Evolutionary conservation across 2,329 filamentous ascomycete species (phyloP).

Genomic region (Fusarium proliferatum): DNA sequence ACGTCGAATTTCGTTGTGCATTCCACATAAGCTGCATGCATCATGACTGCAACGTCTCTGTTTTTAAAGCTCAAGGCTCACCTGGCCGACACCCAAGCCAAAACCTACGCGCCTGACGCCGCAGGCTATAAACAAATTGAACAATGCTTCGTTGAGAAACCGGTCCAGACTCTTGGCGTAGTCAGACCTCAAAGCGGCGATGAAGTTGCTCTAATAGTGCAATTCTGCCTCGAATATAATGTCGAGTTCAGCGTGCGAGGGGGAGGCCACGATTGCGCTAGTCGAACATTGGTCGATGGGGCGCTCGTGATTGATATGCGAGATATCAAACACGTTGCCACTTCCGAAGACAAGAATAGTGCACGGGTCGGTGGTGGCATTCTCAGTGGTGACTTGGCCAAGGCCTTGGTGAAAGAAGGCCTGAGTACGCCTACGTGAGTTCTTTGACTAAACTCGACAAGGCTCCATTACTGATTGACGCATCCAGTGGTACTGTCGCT

Average conservation of each 20-base stretch:
- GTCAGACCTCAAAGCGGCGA: background rate
- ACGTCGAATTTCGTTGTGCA: too few relatives aligned
- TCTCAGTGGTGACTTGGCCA: background rate
- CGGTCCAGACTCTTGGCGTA: slow-evolving; percentile 4
- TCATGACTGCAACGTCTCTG: fast-evolving
- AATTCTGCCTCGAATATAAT: background rate
- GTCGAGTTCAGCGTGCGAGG: slow-evolving; percentile 8
- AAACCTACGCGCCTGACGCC: slow-evolving; percentile 15
- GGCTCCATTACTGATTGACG: fast-evolving
- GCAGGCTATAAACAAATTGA: background rate
- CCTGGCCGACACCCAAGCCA: background rate
- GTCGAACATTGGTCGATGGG: background rate
- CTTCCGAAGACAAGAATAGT: background rate
- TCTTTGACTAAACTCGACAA: fast-evolving
- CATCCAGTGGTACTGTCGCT: fast-evolving
- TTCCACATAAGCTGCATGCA: fast-evolving
- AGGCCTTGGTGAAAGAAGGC: background rate
- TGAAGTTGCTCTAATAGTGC: background rate
- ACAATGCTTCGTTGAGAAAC: background rate
- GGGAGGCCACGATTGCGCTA: slow-evolving; percentile 18
- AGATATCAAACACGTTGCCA: slow-evolving; percentile 9
- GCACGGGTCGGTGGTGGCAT: slow-evolving; percentile 16
- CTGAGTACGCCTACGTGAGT: slow-evolving; percentile 12
- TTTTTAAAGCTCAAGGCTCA: background rate
- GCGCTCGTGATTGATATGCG: slow-evolving; percentile 29